A percentile compares a stretch with the other conserved stretches of the same genome.
These are phyloP conservation scores for Apiotrichum siamense DNA, from an alignment of 1,284 basidiomycete genomes.

Conservation along the genomic window DNA sequence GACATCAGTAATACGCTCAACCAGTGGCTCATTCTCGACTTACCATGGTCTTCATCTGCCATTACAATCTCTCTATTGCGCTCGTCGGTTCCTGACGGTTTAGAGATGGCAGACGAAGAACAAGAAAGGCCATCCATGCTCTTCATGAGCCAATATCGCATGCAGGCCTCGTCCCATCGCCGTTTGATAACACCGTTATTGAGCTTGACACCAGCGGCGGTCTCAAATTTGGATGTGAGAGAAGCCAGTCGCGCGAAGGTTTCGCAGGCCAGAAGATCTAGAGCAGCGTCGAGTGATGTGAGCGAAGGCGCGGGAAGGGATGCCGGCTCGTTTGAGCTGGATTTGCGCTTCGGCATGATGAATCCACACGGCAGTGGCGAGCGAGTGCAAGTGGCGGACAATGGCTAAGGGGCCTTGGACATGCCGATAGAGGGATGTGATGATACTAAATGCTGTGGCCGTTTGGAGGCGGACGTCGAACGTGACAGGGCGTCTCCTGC, in stretches of 20 bases:
- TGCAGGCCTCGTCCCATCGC: constrained; percentile 43
- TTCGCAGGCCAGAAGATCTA: constrained; percentile 41
- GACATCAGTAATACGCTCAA: background rate
- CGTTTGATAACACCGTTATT: constrained; percentile 32
- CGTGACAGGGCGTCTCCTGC: no score
- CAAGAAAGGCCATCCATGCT: constrained; percentile 40
- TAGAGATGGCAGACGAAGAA: constrained; percentile 1
- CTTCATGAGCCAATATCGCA: constrained; percentile 42
- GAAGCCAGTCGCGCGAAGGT: constrained; percentile 34
- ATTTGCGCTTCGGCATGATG: constrained; percentile 13
- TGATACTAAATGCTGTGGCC: no score
- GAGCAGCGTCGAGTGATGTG: constrained; percentile 38
- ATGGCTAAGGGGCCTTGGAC: background rate
- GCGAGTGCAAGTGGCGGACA: no score
- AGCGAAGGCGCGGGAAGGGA: constrained; percentile 19
- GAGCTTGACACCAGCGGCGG: constrained; percentile 34
- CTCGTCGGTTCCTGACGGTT: background rate
- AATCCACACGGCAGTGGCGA: no score
- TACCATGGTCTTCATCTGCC: constrained; percentile 7
- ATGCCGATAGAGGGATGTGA: no score
- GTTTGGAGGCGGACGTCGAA: no score
- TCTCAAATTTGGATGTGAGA: constrained; percentile 34
- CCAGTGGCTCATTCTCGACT: background rate
- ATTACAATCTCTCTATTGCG: constrained; percentile 5
- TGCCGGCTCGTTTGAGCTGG: background rate